Base-by-base conservation (phyloP, 176 grass and related monocot species). In the Ampelocalamus luodianensis region DNA sequence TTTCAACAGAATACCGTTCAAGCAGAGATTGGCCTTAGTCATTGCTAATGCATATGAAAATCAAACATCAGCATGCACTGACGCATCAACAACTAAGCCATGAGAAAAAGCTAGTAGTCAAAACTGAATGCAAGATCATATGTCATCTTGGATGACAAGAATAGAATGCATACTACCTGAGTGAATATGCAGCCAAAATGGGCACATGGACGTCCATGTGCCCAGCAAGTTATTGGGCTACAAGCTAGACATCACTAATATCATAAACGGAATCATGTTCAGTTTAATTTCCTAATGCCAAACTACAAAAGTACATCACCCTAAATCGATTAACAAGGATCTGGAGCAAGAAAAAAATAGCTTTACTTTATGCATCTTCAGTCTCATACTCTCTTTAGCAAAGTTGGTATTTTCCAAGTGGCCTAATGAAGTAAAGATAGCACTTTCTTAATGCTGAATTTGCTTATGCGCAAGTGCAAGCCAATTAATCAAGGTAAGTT, bases 271-370 rank as follows among this genome's bases (percentile, higher is more conserved):
- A 5, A 37, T 40, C 54, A 59, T 60, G 29, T 39, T 10, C 46
- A 40, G 20, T 42, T 22, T 54, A 26, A 66, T 66, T n/a, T 75
- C 20, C 1, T 20, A 2, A 43, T 51, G 22, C n/a, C 45, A 53
- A 18, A 14, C 5, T 54, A 76, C 68, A 82, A 58, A 42, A 76
- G 6, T 51, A 38, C 46, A 66, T 26, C 8, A 76, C 22, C 71
- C 10, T 54, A 53, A 54, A 53, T 38, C n/a, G 3, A 44, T 53
- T 58, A 45, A 42, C 22, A 85, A 36, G 6, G 43, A 26, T 67
- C 36, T 48, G n/a, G 82, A 85, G 34, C 22, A 84, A 39, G 22
- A 39, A 34, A 44, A 44, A 43, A 68, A 54, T 69, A 83, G 13
- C 32, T 40, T n/a, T 73, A 16, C 6, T 56, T 15, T 64, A 74